These are phyloP conservation scores for Pinguiococcus pyrenoidosus DNA, from an alignment of 108 stramenopile genomes.

Conservation along the genomic window DNA sequence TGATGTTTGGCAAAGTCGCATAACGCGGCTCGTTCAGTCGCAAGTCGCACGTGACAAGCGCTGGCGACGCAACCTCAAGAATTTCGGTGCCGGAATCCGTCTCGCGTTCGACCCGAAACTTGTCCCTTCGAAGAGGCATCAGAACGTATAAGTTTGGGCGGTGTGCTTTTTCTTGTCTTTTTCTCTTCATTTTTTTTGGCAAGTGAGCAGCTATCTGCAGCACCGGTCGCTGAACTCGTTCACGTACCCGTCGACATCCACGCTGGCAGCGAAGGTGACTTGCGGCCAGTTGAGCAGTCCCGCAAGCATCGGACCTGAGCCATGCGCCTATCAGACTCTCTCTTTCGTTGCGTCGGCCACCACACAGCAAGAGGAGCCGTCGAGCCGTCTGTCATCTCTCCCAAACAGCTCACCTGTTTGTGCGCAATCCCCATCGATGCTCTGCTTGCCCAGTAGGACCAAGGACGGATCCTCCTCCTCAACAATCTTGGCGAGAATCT, in stretches of 20 bases:
- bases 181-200: too few species aligned
- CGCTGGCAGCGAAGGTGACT: slow-evolving; percentile 87
- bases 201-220: too few species aligned
- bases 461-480: slow-evolving; percentile 42
- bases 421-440: slow-evolving; percentile 77
- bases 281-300: slow-evolving; percentile 87
- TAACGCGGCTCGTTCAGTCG: slow-evolving; percentile 97
- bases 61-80: slow-evolving; percentile 51
- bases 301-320: slow-evolving; percentile 52
- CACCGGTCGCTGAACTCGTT: too few species aligned
- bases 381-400: too few species aligned
- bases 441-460: slow-evolving; percentile 91
- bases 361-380: too few species aligned
- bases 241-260: slow-evolving; percentile 54
- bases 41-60: slow-evolving; percentile 92
- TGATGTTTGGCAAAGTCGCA: slow-evolving; percentile 97
- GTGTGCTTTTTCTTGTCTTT: too few species aligned
- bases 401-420: slow-evolving; percentile 33
- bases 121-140: too few species aligned
- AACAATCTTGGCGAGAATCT: slow-evolving; percentile 13
- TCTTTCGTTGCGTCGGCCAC: too few species aligned
- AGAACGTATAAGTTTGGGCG: too few species aligned
- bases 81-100: slow-evolving; percentile 74
- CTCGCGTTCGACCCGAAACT: slow-evolving; percentile 72
- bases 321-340: too few species aligned